These are phyloP conservation scores for Lichina pygmaea DNA, from an alignment of 495 filamentous ascomycete species.

Conservation along the genomic window DNA sequence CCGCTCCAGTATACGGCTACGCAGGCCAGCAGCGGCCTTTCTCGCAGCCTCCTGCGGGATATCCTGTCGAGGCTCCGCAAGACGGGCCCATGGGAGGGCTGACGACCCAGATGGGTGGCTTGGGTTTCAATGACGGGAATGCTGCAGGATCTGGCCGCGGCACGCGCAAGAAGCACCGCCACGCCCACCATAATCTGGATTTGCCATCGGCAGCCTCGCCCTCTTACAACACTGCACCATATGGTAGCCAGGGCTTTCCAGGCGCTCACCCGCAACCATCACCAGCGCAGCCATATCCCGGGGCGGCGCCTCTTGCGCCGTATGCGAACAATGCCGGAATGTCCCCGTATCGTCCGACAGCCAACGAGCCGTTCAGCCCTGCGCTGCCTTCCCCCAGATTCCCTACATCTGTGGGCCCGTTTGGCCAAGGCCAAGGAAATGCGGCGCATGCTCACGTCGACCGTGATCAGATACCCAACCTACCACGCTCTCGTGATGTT, in stretches of 20 bases:
- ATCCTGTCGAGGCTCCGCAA: slow-evolving; percentile 15
- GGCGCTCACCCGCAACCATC: slow-evolving; percentile 4
- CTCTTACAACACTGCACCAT: slow-evolving; percentile 34
- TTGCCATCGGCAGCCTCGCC: slow-evolving; percentile 33
- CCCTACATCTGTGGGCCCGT: background rate
- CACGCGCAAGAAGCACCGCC: slow-evolving; percentile 79
- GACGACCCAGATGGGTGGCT: slow-evolving; percentile 63
- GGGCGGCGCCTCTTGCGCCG: background rate
- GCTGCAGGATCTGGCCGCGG: slow-evolving; percentile 21
- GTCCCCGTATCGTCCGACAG: background rate
- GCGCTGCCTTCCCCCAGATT: background rate
- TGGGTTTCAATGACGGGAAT: slow-evolving; percentile 40
- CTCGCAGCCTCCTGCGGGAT: too few species aligned
- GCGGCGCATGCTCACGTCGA: slow-evolving; percentile 55
- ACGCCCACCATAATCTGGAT: slow-evolving; percentile 77
- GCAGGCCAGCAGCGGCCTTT: too few species aligned
- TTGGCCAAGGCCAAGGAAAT: slow-evolving; percentile 15
- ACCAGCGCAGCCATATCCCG: slow-evolving; percentile 12
- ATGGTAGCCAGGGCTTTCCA: slow-evolving; percentile 25
- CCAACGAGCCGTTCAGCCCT: slow-evolving; percentile 1
- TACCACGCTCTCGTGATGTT: slow-evolving; percentile 61
- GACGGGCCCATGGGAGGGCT: slow-evolving; percentile 29
- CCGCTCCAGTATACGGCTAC: too few species aligned
- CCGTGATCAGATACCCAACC: slow-evolving; percentile 78
- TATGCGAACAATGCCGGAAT: background rate